Conservation (phyloP, 441 rosid species). For the Brassica hybrid region DNA sequence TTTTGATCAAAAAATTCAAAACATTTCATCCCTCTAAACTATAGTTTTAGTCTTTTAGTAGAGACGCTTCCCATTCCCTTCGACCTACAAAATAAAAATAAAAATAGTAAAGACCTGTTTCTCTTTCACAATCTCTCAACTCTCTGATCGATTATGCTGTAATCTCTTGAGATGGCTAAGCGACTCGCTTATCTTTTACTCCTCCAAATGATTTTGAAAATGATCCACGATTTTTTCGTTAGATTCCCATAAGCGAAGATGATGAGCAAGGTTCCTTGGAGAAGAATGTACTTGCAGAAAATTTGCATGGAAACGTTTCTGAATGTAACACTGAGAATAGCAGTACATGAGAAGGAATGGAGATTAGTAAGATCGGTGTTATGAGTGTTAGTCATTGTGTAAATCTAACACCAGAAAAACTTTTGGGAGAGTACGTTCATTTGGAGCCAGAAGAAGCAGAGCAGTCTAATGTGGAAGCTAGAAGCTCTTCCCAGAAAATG, state of each 20-base stretch:
- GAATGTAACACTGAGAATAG: not conserved
- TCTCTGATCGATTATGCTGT: no score
- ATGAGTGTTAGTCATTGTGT: not conserved
- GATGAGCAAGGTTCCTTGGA: not conserved
- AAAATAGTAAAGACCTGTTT: no score
- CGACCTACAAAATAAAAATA: no score
- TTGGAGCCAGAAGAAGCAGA: constrained; percentile 40
- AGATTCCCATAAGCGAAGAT: not conserved
- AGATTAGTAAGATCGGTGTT: not conserved
- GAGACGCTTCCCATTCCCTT: no score
- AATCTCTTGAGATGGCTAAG: no score
- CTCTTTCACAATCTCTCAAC: no score
- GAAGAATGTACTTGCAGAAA: constrained; percentile 13
- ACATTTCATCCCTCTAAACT: no score
- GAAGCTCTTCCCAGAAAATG: not conserved
- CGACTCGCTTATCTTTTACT: no score
- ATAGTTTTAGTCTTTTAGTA: no score
- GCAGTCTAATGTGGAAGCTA: constrained; percentile 6
- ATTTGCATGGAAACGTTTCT: not conserved
- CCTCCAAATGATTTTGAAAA: no score
- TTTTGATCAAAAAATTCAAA: no score
- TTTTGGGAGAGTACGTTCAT: not conserved
- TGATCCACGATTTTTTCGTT: no score
- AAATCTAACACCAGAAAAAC: not conserved
- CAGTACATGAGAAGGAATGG: not conserved